Base-by-base conservation (phyloP, 2,329 filamentous ascomycete species). In the Fusarium paranaense region DNA sequence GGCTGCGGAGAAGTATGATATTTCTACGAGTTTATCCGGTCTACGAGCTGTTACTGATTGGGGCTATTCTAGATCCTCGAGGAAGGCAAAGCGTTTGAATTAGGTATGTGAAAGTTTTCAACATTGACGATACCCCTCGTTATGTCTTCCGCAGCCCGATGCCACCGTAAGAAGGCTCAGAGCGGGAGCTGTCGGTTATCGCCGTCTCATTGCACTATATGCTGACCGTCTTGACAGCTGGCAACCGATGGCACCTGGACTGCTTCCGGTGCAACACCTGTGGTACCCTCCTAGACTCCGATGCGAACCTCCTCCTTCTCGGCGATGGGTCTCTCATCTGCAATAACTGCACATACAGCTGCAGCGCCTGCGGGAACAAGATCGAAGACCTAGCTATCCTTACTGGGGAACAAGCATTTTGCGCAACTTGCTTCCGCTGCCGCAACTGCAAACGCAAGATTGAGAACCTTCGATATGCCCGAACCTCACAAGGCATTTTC, bases 321-420 rank as follows among this genome's bases (percentile, higher is more conserved):
- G 97, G 97, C 82, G 97, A 99, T 85, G 97, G 97, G 75, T 98
- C 96, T 20, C 91, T 99, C 76, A 98, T 99, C 78, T 99, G 97
- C 89, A 98, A 98, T 86, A 98, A 98, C 84, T 99, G 97, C 86
- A 98, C 97, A 63, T 99, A 99, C 84, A 98, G 95, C 88, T 99
- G 97, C 87, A 98, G 92, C 83, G 95, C 95, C 63, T 99, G 97
- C 84, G 92, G 92, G 68, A 96, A 97, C 87, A 99, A 99, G 87
- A 99, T 99, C 76, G 97, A 99, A 82, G 97, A 99, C 82, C 88
- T 98, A 72, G 97, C 97, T 73, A 99, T 99, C 82, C 88, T 99
- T 76, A 99, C 97, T 0, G 97, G 97, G 74, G 97, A 99, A 80
- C 96, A 99, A 85, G 97, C 97, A 52, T 99, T 98, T 82, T 99